Evolutionary conservation across 139 green algal genomes (phyloP).

Genomic region (Mesostigma viride): DNA sequence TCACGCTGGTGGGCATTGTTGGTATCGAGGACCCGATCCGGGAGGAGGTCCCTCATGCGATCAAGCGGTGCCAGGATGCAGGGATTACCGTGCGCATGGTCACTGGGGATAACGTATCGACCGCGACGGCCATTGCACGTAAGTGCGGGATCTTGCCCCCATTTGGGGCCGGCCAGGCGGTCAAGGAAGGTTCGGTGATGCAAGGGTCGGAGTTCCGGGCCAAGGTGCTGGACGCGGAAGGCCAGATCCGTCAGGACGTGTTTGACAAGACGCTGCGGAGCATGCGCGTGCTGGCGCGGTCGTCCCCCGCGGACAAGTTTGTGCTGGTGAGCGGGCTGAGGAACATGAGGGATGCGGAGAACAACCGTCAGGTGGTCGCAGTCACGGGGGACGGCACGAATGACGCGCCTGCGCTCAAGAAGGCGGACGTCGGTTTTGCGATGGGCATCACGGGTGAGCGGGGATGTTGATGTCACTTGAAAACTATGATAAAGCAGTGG

Average conservation of each 20-base stretch:
- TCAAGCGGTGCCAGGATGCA: conserved; percentile 67
- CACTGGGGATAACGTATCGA: conserved; percentile 90
- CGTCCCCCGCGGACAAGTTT: conserved; percentile 85
- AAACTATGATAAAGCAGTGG: neutral
- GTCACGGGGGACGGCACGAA: conserved; percentile 90
- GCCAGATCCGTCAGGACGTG: too few species aligned
- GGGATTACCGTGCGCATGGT: conserved; percentile 50
- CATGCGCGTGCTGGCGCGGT: conserved; percentile 83
- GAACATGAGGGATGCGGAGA: too few species aligned
- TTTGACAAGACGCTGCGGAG: too few species aligned
- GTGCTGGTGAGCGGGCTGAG: conserved; percentile 74
- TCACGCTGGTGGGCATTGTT: conserved; percentile 62
- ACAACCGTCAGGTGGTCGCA: conserved; percentile 79
- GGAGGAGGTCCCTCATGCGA: conserved; percentile 57
- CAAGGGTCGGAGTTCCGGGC: too few species aligned
- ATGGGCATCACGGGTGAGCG: conserved; percentile 55
- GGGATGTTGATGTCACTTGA: neutral
- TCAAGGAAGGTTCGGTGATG: too few species aligned
- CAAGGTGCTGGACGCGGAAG: too few species aligned
- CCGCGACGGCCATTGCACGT: conserved; percentile 84
- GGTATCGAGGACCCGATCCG: conserved; percentile 73
- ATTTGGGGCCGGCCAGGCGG: too few species aligned
- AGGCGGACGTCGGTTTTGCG: conserved; percentile 60
- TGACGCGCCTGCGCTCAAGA: conserved; percentile 69
- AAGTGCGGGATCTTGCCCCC: conserved; percentile 97